Evolutionary conservation across 257 asterid genomes (phyloP), one percentile per base, ranked within the genome.

Genomic region (Petrea volubilis): DNA sequence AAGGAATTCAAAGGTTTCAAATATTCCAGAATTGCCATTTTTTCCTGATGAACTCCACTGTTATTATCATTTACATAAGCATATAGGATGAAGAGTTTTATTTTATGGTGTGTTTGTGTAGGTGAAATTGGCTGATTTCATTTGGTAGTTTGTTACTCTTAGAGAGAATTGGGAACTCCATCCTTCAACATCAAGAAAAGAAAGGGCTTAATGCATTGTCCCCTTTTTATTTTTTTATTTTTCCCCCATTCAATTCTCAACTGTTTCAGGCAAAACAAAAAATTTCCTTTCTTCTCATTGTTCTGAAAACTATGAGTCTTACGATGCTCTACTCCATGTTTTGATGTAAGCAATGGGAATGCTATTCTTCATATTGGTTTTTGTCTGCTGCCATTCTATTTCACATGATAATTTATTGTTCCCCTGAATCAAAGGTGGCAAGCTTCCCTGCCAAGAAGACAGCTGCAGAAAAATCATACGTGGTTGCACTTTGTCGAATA

Each of bases 381-480:
- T 10, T 33, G 21, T 21, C 27, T 34, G 57, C 24, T 51, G 43
- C 74, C 46, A 24, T 73, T 46, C 57, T 29, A 28, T 47, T 61
- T 82, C 18, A 23, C 57, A 52, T 46, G 69, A 74, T 78, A 46
- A 71, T 74, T 38, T 65, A 4, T 73, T 51, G 46, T 41, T 64
- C 76, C 55, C 71, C 27, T 7, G 68, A 51, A 24, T 80, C 53
- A 65, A n/a, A 94, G 99, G 86, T 89, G 68, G 82, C 84, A 33
- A 84, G 87, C 74, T 88, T 89, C 78, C 80, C 63, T 57, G 77
- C 72, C 49, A 94, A 85, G 88, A 91, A 91, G 82, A 82, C 96
- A 51, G 90, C 95, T 20, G 95, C 97, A 21, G 97, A 85, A 78
- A 94, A 86, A 80, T 71, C 97, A 53, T 94, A 88, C 47, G 33